A percentile compares a stretch with the other conserved stretches of the same genome.
phyloP scores from a whole-genome alignment of 1,284 basidiomycete species.

The Irpex rosettiformis region DNA sequence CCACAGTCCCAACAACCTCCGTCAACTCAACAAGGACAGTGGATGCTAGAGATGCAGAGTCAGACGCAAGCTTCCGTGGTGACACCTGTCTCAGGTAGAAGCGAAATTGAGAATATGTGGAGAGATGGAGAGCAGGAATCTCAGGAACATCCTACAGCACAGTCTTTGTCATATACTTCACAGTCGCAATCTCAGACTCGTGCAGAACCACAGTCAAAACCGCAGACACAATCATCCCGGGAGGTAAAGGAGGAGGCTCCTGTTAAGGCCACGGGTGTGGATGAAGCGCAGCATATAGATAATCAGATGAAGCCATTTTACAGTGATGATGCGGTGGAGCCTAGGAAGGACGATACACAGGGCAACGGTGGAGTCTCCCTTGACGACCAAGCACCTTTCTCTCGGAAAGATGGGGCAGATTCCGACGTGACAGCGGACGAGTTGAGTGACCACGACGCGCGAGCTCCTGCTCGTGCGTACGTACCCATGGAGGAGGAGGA shows the following conservation, averaged over 20 bases:
- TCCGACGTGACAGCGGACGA: not conserved
- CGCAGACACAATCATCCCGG: no score
- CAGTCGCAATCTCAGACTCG: slow-evolving; percentile 7
- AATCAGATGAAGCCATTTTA: no score
- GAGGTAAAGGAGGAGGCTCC: no score
- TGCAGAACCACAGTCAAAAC: not conserved
- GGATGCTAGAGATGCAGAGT: not conserved
- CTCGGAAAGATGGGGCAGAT: no score
- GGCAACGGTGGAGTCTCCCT: no score
- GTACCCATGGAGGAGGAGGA: not conserved
- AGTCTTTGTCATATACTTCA: slow-evolving; percentile 14
- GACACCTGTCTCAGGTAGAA: not conserved
- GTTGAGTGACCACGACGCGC: not conserved
- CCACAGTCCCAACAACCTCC: not conserved
- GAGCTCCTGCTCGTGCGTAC: not conserved
- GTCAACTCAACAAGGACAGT: not conserved
- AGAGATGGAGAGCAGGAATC: not conserved
- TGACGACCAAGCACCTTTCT: no score
- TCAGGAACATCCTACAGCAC: not conserved
- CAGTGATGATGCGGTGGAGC: no score
- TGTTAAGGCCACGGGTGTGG: not conserved
- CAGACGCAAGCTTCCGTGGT: not conserved
- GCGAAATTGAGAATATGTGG: not conserved
- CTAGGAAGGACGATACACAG: no score
- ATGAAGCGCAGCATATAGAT: not conserved